Conservation (phyloP, 768 basidiomycete species). For the Termitomyces sp. region DNA sequence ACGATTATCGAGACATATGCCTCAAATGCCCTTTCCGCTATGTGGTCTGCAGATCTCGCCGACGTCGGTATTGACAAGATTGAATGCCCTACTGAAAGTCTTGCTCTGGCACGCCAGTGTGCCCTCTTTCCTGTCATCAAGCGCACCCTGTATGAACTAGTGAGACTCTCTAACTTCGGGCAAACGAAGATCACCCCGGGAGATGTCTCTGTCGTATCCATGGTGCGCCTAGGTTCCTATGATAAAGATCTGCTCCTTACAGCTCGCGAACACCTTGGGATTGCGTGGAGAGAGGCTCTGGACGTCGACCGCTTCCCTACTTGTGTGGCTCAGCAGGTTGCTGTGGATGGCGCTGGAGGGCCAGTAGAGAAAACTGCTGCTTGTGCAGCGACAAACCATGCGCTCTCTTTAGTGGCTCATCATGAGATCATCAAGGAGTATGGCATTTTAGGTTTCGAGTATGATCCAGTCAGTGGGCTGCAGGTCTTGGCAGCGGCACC, state of each 20-base stretch:
- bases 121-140: constrained; percentile 24
- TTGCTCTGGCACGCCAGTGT: constrained; percentile 25
- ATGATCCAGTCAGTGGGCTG: constrained; percentile 30
- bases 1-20: constrained; percentile 22
- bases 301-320: constrained; percentile 4
- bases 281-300: constrained; percentile 15
- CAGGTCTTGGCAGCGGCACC: constrained; percentile 21
- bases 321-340: neutral
- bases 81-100: constrained; percentile 22
- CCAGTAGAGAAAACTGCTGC: neutral
- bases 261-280: constrained; percentile 16
- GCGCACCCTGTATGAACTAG: constrained; percentile 32
- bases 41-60: constrained; percentile 25
- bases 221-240: neutral
- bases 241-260: constrained; percentile 9
- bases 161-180: constrained; percentile 23
- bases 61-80: constrained; percentile 14
- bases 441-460: constrained; percentile 22
- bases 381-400: constrained; percentile 1
- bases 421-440: constrained; percentile 14
- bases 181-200: constrained; percentile 10
- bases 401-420: constrained; percentile 3
- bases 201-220: neutral
- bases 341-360: neutral
- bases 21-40: constrained; percentile 19